Evolutionary conservation across 2,329 filamentous ascomycete species (phyloP).

Genomic region (Botrytis elliptica): DNA sequence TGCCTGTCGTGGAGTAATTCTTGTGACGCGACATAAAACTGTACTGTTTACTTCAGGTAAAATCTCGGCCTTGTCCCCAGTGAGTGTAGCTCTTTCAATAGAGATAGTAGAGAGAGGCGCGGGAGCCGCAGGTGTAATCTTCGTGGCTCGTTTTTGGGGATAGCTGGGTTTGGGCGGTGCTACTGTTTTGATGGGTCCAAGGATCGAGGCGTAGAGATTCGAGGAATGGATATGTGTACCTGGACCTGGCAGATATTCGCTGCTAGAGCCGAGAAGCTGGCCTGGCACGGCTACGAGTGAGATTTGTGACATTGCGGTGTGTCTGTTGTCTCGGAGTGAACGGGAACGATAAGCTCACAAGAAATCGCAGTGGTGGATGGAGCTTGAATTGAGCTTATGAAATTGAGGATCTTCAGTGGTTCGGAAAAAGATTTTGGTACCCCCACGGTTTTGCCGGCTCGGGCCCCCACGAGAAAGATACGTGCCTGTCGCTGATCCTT

Average conservation of each 20-base stretch:
- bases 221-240: conserved; percentile 80
- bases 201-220: conserved; percentile 77
- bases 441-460: conserved; percentile 15
- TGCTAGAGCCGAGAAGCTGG: conserved; percentile 68
- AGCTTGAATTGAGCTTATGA: not conserved
- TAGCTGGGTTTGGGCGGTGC: conserved; percentile 43
- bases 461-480: not conserved
- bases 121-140: conserved; percentile 50
- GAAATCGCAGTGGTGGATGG: not conserved
- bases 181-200: conserved; percentile 65
- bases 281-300: conserved; percentile 69
- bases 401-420: conserved; percentile 2
- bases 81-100: conserved; percentile 43
- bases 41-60: conserved; percentile 78
- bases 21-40: conserved; percentile 81
- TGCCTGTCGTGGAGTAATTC: conserved; percentile 81
- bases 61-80: conserved; percentile 58
- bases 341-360: not conserved
- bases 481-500: not conserved
- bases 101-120: conserved; percentile 54
- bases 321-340: conserved; percentile 1
- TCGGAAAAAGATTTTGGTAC: conserved; percentile 15
- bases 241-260: conserved; percentile 69
- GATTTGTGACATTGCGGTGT: conserved; percentile 30
- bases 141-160: conserved; percentile 58